Base-by-base conservation (phyloP, 495 filamentous ascomycete genomes). In the Hyaloscypha finlandica region DNA sequence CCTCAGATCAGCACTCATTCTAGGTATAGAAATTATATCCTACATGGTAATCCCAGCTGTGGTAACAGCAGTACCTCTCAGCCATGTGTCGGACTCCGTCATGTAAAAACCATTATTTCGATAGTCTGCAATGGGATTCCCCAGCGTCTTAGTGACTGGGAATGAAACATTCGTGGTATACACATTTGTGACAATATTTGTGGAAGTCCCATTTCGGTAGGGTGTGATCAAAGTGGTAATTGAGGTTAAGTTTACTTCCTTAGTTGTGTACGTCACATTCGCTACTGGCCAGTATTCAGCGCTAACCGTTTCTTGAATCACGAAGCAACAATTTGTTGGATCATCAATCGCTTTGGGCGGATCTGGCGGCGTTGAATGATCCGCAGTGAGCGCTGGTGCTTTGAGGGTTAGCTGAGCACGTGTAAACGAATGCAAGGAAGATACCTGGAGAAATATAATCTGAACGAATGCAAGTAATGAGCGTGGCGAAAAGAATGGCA, bases 11-110 rank as follows among this genome's bases (percentile, higher is more conserved):
- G 29, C 29, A 25, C 5, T 37, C 35, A 20, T 35, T 8, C 11
- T 14, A 37, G 25, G 25, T 25, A 5, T 48, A 48, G 3, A 42
- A 22, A 30, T 19, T 58, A 42, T 4, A 12, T 62, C 65, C 2
- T 62, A 70, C 68, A 72, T 48, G 5, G 59, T 64, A 4, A 69
- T 37, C 22, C 70, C 70, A 35, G 29, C 70, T 8, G 66, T 69
- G 1, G 59, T 45, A 20, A 37, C 52, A 51, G 61, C 53, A 39
- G 66, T 69, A 12, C 52, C 70, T 52, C 42, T 67, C 48, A 68
- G 14, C 11, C 14, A 48, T 30, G 16, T 22, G 30, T 25, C 25
- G 4, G 19, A 11, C 58, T 68, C 31, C 1, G 35, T 6, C 12
- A 54, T 61, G 6, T 32, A 5, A 32, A 60, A 60, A 5, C 30